Evolutionary conservation across 176 grass and related monocot species (phyloP).

Genomic region (Tillandsia fasciculata): DNA sequence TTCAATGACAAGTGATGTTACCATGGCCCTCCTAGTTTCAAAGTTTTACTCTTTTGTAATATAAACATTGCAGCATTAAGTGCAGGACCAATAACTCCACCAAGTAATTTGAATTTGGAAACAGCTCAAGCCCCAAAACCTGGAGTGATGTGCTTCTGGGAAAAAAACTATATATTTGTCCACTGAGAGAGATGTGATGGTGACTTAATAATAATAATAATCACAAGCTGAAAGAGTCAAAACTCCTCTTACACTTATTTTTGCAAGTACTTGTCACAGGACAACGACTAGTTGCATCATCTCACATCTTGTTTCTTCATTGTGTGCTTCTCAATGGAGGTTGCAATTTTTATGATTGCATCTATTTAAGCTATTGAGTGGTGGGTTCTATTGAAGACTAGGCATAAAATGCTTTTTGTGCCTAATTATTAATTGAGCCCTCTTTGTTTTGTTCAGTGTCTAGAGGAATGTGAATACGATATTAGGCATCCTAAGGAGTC

Average conservation of each 20-base stretch:
- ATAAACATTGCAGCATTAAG: slow-evolving; percentile 35
- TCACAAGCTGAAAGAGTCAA: slow-evolving; percentile 33
- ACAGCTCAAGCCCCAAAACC: slow-evolving; percentile 72
- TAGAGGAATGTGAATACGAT: too few species aligned
- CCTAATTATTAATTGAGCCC: too few species aligned
- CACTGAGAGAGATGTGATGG: slow-evolving; percentile 44
- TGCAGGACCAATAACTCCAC: slow-evolving; percentile 20
- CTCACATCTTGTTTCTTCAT: slow-evolving; percentile 23
- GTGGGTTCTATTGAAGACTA: too few species aligned
- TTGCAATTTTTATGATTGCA: too few species aligned
- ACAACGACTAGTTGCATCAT: too few species aligned
- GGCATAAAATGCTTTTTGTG: too few species aligned
- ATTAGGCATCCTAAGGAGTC: too few species aligned
- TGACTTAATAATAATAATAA: slow-evolving; percentile 30
- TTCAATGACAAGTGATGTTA: slow-evolving; percentile 25
- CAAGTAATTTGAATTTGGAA: slow-evolving; percentile 31
- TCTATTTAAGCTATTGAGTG: too few species aligned
- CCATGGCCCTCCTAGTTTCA: slow-evolving; percentile 37
- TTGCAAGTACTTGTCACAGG: too few species aligned
- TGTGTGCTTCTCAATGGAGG: slow-evolving; percentile 6
- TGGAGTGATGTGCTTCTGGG: slow-evolving; percentile 36
- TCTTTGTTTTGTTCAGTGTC: too few species aligned
- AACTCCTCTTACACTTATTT: slow-evolving; percentile 2
- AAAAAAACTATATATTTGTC: slow-evolving; percentile 27
- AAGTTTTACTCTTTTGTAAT: slow-evolving; percentile 19